Evolutionary conservation across 495 filamentous ascomycete species (phyloP), one percentile per base, ranked within the genome.

Genomic region (Staphylotrichum tortipilum): DNA sequence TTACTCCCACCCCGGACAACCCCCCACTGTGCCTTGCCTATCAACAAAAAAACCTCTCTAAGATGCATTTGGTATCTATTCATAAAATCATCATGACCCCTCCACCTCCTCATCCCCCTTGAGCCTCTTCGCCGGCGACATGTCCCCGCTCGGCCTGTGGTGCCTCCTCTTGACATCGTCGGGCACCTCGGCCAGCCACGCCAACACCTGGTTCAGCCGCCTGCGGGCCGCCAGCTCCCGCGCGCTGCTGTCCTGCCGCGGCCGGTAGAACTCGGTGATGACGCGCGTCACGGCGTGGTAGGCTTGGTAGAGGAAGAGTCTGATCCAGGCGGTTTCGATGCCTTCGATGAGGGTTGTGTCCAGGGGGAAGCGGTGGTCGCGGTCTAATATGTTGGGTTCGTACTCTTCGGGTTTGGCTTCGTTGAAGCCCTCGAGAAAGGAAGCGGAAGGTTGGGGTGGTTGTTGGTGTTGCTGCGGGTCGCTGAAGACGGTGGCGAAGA

Each of bases 401-500:
- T 15, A 7, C 30, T 15, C 7, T 7, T 45, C 8, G 18, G 21
- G 12, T 12, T 10, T n/a, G 12, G 9, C 29, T 34, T 14, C 19
- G 42, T 54, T 55, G 41, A 53, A 41, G 9, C 68, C 68, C 23
- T 52, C 54, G 1, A 74, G 59, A 50, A 81, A 78, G 2, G 66
- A 70, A 9, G 66, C 53, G 10, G 65, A 69, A 0, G 70, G n/a
- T n/a, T n/a, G 68, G 24, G 34, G 22, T 5, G 30, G 54, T 0
- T 18, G 44, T 15, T 33, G 28, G 17, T 22, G 29, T 17, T 33
- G 28, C n/a, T 22, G 29, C 18, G 64, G 58, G 11, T 68, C 68
- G 38, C 58, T 61, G 54, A 82, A 81, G 5, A 68, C 70, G 4
- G 66, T 67, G 3, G 68, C 69, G 36, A 84, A 60, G 15, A 78